phyloP scores from a whole-genome alignment of 164 flowering plant genomes.

The Vitis cinerea region DNA sequence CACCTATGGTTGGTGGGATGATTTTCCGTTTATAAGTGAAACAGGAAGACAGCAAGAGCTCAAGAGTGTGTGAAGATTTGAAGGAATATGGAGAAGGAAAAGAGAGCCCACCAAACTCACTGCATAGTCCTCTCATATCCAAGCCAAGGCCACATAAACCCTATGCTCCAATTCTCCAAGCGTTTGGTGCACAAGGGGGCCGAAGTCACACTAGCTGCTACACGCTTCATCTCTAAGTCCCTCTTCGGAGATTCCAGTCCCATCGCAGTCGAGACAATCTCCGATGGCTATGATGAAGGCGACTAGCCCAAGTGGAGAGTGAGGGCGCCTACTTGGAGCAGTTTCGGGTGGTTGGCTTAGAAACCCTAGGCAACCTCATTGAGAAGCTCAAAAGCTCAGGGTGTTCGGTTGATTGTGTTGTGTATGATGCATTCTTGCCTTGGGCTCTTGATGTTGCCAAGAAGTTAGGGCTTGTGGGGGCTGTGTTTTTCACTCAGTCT shows the following conservation, averaged over 20 bases:
- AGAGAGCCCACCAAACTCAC: no score
- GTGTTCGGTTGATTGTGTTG: constrained; percentile 15
- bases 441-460: constrained; percentile 40
- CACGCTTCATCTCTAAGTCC: constrained; percentile 11
- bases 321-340: constrained; percentile 1
- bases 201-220: constrained; percentile 14
- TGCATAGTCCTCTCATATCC: constrained; percentile 16
- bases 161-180: constrained; percentile 29
- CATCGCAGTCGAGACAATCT: constrained; percentile 11
- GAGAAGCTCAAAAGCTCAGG: constrained; percentile 5
- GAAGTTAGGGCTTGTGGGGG: constrained; percentile 21
- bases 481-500: constrained; percentile 36
- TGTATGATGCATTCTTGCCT: constrained; percentile 30
- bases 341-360: constrained; percentile 12
- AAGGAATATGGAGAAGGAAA: no score
- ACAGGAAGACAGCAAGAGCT: no score
- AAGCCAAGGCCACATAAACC: constrained; percentile 32
- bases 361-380: constrained; percentile 15
- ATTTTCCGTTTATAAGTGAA: no score
- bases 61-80: no score
- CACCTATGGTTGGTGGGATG: no score
- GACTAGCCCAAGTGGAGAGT: constrained; percentile 7
- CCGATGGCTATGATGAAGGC: constrained; percentile 24
- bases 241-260: neutral
- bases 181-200: constrained; percentile 12